Evolutionary conservation across 2,329 filamentous ascomycete species (phyloP), one percentile per base, ranked within the genome.

Genomic region (Sporothrix brunneoviolacea): DNA sequence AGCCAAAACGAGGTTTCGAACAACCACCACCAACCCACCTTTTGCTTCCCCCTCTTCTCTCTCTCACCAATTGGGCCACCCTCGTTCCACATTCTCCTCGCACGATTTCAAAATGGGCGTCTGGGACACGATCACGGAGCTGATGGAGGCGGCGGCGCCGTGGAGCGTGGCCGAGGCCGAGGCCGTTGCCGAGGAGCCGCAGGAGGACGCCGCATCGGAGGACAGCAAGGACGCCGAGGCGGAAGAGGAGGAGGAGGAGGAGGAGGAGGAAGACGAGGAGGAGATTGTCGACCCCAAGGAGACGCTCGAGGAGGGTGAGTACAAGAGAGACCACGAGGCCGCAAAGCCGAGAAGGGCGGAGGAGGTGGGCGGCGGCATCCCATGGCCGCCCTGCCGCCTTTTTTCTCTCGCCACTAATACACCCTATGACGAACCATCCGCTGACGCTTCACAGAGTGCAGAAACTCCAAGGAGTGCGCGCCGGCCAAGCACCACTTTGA

Each of bases 401-500:
- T 28, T 28, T 10, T 28, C 24, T 28, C n/a, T n/a, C n/a, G n/a
- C n/a, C n/a, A n/a, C n/a, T n/a, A n/a, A n/a, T n/a, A n/a, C n/a
- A n/a, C n/a, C n/a, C n/a, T n/a, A n/a, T n/a, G n/a, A n/a, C n/a
- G n/a, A n/a, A n/a, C n/a, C n/a, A n/a, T n/a, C n/a, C n/a, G n/a
- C n/a, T n/a, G n/a, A n/a, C n/a, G 21, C 7, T 22, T 63, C 61
- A 60, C 70, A 97, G 93, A 95, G 67, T 98, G 93, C 81, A 81
- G 82, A 71, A 82, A 91, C 70, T 90, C 90, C 58, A 79, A 85
- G 70, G 76, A 87, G 71, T 98, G 93, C 74, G 78, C 84, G 55
- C 84, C 86, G 54, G 80, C 82, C 66, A 98, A 97, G 83, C 91
- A 97, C 79, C 93, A 98, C 80, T 97, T 86, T 70, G 91, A 97